Percentiles rank a stretch among this genome's conserved stretches.
Conservation (phyloP, 140 eudicot genomes). For the Flaveria floridana region DNA sequence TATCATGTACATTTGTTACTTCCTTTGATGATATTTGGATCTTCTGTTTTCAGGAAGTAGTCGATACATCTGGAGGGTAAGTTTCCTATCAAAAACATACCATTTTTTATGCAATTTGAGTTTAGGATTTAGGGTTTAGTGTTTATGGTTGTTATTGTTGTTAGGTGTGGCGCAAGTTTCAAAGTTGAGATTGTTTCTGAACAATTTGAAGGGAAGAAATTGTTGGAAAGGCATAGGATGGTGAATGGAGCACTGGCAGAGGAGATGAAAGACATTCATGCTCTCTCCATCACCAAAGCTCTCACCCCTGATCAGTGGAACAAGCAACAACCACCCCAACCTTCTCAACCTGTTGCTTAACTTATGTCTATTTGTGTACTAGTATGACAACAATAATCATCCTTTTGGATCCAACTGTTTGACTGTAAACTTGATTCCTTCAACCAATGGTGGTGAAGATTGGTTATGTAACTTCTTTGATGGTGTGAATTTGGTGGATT, state of each 20-base stretch:
- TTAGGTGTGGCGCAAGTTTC: constrained; percentile 91
- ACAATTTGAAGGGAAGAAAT: constrained; percentile 81
- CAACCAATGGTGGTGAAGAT: constrained; percentile 14
- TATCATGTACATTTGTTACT: not conserved
- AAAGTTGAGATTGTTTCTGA: constrained; percentile 64
- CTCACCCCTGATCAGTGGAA: constrained; percentile 89
- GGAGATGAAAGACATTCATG: constrained; percentile 93
- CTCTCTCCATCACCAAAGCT: constrained; percentile 83
- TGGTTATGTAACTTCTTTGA: constrained; percentile 12
- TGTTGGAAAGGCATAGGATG: constrained; percentile 93
- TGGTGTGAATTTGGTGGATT: constrained; percentile 17
- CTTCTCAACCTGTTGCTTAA: constrained; percentile 53
- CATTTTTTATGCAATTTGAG: not conserved
- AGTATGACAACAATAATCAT: constrained; percentile 13
- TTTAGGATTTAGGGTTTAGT: not conserved
- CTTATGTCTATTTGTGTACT: constrained; percentile 32
- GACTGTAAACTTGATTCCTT: constrained; percentile 23
- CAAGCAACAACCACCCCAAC: constrained; percentile 54
- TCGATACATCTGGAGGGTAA: constrained; percentile 96
- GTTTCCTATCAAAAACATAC: constrained; percentile 16
- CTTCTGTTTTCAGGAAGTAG: constrained; percentile 61
- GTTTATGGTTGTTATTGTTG: not conserved
- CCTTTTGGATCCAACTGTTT: constrained; percentile 10
- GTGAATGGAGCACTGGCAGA: constrained; percentile 71
- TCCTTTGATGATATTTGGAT: constrained; percentile 15